Base-by-base conservation (phyloP, 805 yeast species). In the Kockiozyma suomiensis region DNA sequence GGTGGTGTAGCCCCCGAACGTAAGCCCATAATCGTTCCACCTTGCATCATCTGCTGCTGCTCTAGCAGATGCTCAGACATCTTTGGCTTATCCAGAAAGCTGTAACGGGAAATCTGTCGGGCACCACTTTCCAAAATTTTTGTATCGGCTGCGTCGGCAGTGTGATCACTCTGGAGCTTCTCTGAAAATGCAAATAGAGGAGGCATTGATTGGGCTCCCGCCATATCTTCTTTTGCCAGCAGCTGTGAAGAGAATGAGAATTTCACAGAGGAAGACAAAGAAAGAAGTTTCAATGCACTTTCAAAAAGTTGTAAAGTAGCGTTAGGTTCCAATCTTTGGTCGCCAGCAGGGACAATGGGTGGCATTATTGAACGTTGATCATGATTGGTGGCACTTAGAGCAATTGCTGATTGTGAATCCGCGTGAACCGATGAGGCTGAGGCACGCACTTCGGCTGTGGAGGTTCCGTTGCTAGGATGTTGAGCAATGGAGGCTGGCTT, bases 1-100 rank as follows among this genome's bases (percentile, higher is more conserved):
- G 90, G 88, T 30, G 88, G 87, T 3, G 89, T 81, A 26, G 58
- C 56, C 3, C 56, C 54, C 2, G 63, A 17, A 12, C 61, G 53
- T 15, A 49, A 25, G 12, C 53, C 53, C 19, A 42, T 47, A 6
- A 49, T 41, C 6, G 50, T 28, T 19, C 58, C 52, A 17, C 60
- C 61, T 25, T 67, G 72, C 66, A 70, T 73, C 65, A 69, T 73
- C 61, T 72, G 75, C 54, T 69, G 77, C 46, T 66, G 70, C 10
- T 61, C 65, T 26, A 61, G 47, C 8, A 61, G 35, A 26, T 58
- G 65, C 41, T 58, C 62, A 4, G 62, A 33, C 41, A 56, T 52
- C 38, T 52, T 53, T 41, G 57, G 38, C 33, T 43, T 52, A 33
- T 46, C 58, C 28, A 52, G 23, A 45, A 60, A 56, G 28, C 37